Evolutionary conservation across 2,329 filamentous ascomycete genomes (phyloP).

Genomic region (Neophaeococcomyces mojaviensis): DNA sequence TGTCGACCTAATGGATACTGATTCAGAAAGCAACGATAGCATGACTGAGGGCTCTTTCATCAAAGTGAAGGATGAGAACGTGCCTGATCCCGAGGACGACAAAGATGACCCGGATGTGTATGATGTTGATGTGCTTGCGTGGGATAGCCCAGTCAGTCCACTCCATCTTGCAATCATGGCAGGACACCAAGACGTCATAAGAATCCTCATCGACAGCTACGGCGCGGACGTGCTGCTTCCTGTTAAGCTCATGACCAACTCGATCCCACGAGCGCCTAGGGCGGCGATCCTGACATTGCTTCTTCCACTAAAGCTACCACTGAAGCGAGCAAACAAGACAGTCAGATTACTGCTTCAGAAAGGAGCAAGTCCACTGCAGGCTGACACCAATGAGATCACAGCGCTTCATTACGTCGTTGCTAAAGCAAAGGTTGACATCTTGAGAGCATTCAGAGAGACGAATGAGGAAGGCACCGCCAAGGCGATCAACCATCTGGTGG

Average conservation of each 20-base stretch:
- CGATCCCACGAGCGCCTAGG: constrained; percentile 38
- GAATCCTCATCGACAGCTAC: constrained; percentile 61
- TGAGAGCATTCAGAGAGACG: constrained; percentile 48
- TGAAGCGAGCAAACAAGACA: constrained; percentile 59
- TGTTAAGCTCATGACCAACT: constrained; percentile 52
- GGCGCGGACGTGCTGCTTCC: constrained; percentile 71
- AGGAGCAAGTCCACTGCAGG: constrained; percentile 67
- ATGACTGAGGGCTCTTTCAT: constrained; percentile 67
- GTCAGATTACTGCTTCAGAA: constrained; percentile 57
- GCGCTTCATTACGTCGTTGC: constrained; percentile 59
- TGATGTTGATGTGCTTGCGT: constrained; percentile 68
- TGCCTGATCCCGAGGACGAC: constrained; percentile 40
- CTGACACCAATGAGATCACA: constrained; percentile 57
- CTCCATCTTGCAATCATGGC: constrained; percentile 71
- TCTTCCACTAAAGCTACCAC: constrained; percentile 58
- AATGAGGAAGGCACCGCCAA: constrained; percentile 49
- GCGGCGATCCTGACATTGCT: constrained; percentile 62
- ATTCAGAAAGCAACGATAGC: constrained; percentile 38
- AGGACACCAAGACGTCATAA: constrained; percentile 62
- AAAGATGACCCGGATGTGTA: constrained; percentile 70
- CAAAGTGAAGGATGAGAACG: constrained; percentile 45
- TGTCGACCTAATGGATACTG: constrained; percentile 33
- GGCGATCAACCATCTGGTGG: constrained; percentile 59
- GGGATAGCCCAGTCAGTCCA: constrained; percentile 67
- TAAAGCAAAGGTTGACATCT: constrained; percentile 38